Evolutionary conservation across 2,329 filamentous ascomycete genomes (phyloP), one percentile per base, ranked within the genome.

Genomic region (Atkinsonella hypoxylon): DNA sequence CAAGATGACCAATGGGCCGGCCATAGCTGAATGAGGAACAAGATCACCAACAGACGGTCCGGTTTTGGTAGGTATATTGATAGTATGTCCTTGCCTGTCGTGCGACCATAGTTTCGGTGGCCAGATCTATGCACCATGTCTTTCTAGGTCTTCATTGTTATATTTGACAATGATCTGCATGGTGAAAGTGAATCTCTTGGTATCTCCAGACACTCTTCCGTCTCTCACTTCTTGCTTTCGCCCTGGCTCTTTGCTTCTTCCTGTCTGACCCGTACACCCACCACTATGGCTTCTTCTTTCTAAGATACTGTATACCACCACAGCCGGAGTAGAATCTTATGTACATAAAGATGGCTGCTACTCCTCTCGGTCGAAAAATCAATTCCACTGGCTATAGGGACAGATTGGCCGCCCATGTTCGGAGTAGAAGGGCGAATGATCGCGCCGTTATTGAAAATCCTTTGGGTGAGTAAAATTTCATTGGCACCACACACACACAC

Each of bases 391-490:
- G 42, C 17, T 45, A 47, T 31, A 49, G 56, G 22, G 56, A 59
- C 12, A 48, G 54, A 10, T 49, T 59, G 36, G 48, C 52, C 11
- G 51, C 52, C 13, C 61, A 65, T 45, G 57, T 59, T 2, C 51
- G 56, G 11, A 60, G 55, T 43, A 59, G 65, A 49, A 61, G 59
- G 15, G 55, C 59, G 22, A 67, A 67, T 42, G 61, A 63, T 46
- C 60, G 62, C 31, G 62, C 62, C 8, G 56, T 68, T 39, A 69
- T 70, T 20, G 67, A 68, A 46, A 70, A 67, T 41, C 64, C 67
- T 2, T 52, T 70, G 39, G 57, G 63, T 65, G 53, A 45, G 47
- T 30, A 26, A 13, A 15, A 26, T 5, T 26, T 26, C 26, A 26
- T 26, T 26, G 26, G 26, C 8, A 7, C 26, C 26, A 26, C 26